Evolutionary conservation across 345 rosid genomes (phyloP), one percentile per base, ranked within the genome.

Genomic region (Xanthoceras sorbifolium): DNA sequence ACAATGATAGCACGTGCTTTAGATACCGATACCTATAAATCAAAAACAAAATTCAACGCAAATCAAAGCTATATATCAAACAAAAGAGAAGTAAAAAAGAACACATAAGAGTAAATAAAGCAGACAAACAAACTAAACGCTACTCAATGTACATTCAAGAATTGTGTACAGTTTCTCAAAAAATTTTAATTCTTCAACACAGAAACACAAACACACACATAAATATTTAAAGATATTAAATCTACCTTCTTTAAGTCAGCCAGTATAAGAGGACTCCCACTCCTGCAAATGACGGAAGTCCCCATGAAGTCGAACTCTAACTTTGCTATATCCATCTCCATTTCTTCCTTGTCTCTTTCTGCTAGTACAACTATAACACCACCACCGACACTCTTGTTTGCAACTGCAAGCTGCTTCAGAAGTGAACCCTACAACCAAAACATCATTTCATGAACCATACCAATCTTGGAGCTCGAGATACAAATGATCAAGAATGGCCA

Each of bases 261-360:
- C 60, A 94, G 85, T 75, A 92, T 91, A 68, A 94, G 91, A 83
- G 97, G 87, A 78, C 97, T 94, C 64, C 97, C 98, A 80, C 97
- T 94, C 86, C 97, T 90, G 83, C 97, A 94, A 78, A 94, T 94
- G 66, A 92, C 94, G 34, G 93, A 89, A 20, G 97, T 94, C 42
- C 97, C 97, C 98, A 94, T 90, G 52, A 94, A 89, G 85, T 92
- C 92, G 75, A 94, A 94, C 80, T 92, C 97, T 66, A 94, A 85
- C 77, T 91, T 94, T 55, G 93, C 85, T 77, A 94, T 94, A 71
- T 94, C 92, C 80, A 86, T 78, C 85, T 94, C 98, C 97, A 94
- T 92, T 87, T 94, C 98, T 78, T 92, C 97, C 84, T 92, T 94
- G 78, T 94, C 97, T 84, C 93, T 87, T 85, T 91, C 98, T 3